Evolutionary conservation across 805 yeast species (phyloP).

Genomic region (Starmerella vaccinii): DNA sequence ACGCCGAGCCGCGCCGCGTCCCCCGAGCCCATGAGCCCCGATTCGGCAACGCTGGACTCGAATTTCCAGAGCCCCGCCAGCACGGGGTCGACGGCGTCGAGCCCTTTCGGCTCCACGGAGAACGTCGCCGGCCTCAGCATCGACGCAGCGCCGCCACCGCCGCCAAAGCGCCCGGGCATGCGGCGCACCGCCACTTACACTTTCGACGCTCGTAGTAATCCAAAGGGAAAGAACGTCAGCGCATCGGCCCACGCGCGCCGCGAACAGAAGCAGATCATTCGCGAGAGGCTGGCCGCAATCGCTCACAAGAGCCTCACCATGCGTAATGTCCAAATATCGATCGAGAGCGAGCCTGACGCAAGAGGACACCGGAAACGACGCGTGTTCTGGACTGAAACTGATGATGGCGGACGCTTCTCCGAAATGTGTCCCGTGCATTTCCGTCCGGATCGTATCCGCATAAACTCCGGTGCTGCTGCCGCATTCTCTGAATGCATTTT

Average conservation of each 20-base stretch:
- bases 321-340: constrained; percentile 18
- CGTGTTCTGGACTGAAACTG: constrained; percentile 21
- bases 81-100: neutral
- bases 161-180: constrained; percentile 14
- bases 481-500: constrained; percentile 10
- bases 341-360: constrained; percentile 15
- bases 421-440: constrained; percentile 17
- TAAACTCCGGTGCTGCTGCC: constrained; percentile 4
- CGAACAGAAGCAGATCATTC: constrained; percentile 15
- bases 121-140: neutral
- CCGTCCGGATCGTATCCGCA: constrained; percentile 17
- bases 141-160: neutral
- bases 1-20: constrained; percentile 1
- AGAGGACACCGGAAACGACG: constrained; percentile 13
- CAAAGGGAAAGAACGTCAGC: constrained; percentile 9
- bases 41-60: too few relatives aligned
- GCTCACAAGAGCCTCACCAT: constrained; percentile 20
- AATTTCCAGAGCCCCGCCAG: constrained; percentile 1
- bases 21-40: neutral
- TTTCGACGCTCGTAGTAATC: constrained; percentile 9
- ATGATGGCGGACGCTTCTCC: constrained; percentile 25
- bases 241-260: constrained; percentile 10
- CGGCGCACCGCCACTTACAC: constrained; percentile 14
- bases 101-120: neutral
- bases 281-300: constrained; percentile 23